Percentiles rank a stretch among this genome's conserved stretches.
Conservation (phyloP, 129 eudicot species). For the Glebionis coronaria region DNA sequence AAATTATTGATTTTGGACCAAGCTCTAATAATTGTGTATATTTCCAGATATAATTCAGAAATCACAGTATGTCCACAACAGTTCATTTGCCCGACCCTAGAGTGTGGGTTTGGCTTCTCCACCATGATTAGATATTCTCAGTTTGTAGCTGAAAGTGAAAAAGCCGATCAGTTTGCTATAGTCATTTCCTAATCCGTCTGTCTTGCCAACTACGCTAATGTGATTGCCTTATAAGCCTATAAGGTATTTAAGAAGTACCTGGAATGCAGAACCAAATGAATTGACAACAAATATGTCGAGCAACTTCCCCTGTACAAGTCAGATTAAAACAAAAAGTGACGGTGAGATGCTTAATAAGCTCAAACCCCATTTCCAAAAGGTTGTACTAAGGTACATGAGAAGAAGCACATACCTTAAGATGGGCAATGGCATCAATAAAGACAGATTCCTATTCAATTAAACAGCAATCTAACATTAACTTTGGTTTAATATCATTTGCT, state of each 20-base stretch:
- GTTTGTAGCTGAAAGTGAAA: not conserved
- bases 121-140: not conserved
- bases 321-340: not conserved
- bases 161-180: not conserved
- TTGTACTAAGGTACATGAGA: not conserved
- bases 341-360: conserved; percentile 4
- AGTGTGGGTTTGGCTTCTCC: not conserved
- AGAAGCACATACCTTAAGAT: conserved; percentile 52
- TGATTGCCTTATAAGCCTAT: not conserved
- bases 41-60: not conserved
- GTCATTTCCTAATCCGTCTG: not conserved
- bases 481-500: not conserved
- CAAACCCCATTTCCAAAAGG: not conserved
- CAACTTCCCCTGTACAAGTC: conserved; percentile 62
- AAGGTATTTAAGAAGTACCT: conserved; percentile 43
- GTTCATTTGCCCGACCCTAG: not conserved
- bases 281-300: conserved; percentile 96
- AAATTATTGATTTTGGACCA: conserved; percentile 5
- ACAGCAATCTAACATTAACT: conserved; percentile 19
- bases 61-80: too few species aligned
- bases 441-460: conserved; percentile 60
- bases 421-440: conserved; percentile 65
- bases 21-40: not conserved
- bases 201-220: not conserved
- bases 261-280: conserved; percentile 93